Base-by-base conservation (phyloP, 768 basidiomycete genomes). In the Leccinum arenicola region DNA sequence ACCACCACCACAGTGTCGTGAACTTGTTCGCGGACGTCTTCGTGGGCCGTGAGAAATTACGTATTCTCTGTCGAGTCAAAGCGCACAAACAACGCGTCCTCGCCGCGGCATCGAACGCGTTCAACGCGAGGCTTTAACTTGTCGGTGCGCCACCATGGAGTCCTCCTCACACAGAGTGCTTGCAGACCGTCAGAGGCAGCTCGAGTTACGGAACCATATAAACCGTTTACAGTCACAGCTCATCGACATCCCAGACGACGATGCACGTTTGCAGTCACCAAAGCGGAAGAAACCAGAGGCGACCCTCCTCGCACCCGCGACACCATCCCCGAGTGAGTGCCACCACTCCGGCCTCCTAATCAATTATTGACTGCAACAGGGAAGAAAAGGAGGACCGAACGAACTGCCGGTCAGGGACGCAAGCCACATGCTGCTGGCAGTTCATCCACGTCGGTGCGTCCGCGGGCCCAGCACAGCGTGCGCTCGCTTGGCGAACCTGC, bases 281-380 rank as follows among this genome's bases (percentile, higher is more conserved):
- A 83, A 84, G 69, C 75, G 81, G 60, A 85, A 80, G 70, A 73
- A 72, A 48, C 63, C 63, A 11, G 74, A 78, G 9, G 60, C 75
- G 3, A 69, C 73, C 3, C 66, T 82, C 14, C 64, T 81, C 0
- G 81, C 76, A 1, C 82, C 81, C 8, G 71, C 75, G 1, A 84
- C 81, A 1, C 89, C 89, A 9, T 88, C 89, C 36, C 86, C 86
- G 4, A 88, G 88, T 89, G 63, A 70, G 80, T 71, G 10, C 43
- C 10, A 19, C 43, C 19, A 19, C n/a, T 45, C 35, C n/a, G 19
- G 23, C 5, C 12, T 36, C 31, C 19, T 4, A 19, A 55, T 57
- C 38, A 45, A 14, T 1, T 43, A 19, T 45, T 19, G 6, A 45
- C 19, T 45, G 23, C 54, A 14, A 17, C 63, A 73, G 73, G 62